Percentiles rank a stretch among this genome's conserved stretches.
Evolutionary conservation across 345 rosid species (phyloP).

Genomic region (Raphanus raphanistrum): DNA sequence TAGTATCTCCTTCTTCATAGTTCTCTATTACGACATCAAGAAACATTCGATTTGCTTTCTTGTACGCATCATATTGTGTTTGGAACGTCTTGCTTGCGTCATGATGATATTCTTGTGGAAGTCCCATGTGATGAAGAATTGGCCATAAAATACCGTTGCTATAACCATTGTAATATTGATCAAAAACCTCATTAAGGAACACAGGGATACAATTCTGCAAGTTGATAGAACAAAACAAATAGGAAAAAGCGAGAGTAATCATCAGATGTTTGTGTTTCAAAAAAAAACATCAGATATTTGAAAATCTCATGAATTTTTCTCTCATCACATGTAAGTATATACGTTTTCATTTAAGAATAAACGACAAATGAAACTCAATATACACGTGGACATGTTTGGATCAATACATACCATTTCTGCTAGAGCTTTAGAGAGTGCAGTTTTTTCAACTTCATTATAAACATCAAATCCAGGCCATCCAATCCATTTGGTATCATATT

Average conservation of each 20-base stretch:
- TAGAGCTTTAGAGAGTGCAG: slow-evolving; percentile 72
- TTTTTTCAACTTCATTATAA: slow-evolving; percentile 69
- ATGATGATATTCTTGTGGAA: slow-evolving; percentile 87
- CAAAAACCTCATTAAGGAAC: slow-evolving; percentile 87
- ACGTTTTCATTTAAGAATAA: not conserved
- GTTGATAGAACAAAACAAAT: not conserved
- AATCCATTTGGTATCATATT: slow-evolving; percentile 88
- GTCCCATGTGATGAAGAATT: slow-evolving; percentile 85
- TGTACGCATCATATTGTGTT: slow-evolving; percentile 87
- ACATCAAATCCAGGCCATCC: slow-evolving; percentile 99
- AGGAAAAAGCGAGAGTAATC: not conserved
- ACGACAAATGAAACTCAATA: not conserved
- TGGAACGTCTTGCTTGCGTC: slow-evolving; percentile 81
- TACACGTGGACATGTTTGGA: not conserved
- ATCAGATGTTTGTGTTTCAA: not conserved
- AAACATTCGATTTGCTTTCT: slow-evolving; percentile 93
- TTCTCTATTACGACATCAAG: slow-evolving; percentile 79
- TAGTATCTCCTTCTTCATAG: slow-evolving; percentile 90
- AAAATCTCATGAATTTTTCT: not conserved
- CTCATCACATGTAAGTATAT: not conserved
- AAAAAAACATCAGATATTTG: not conserved
- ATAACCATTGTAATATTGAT: slow-evolving; percentile 89
- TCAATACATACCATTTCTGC: slow-evolving; percentile 60
- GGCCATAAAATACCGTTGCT: slow-evolving; percentile 97
- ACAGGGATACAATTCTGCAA: slow-evolving; percentile 90